A percentile compares a stretch with the other conserved stretches of the same genome.
Evolutionary conservation across 1,284 basidiomycete species (phyloP).

Genomic region (Meripilus lineatus): DNA sequence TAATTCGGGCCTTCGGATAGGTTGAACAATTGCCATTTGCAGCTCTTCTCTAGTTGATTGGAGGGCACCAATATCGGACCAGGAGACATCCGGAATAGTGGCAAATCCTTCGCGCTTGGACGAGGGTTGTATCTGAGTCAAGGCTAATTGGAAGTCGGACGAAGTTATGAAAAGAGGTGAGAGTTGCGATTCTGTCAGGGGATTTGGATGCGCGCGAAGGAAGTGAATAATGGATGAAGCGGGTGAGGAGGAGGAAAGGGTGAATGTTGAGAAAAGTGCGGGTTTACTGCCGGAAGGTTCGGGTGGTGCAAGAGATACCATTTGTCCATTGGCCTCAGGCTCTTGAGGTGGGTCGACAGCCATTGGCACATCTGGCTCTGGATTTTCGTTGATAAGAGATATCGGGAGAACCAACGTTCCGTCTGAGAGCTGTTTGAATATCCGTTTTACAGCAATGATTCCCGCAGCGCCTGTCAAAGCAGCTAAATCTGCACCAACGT

Average conservation of each 20-base stretch:
- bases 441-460: slow-evolving; percentile 93
- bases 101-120: slow-evolving; percentile 98
- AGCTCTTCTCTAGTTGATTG: slow-evolving; percentile 85
- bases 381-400: slow-evolving; percentile 8
- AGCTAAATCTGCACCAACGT: slow-evolving; percentile 93
- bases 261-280: slow-evolving; percentile 39
- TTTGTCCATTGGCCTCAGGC: slow-evolving; percentile 14
- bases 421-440: slow-evolving; percentile 83
- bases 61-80: slow-evolving; percentile 94
- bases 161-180: slow-evolving; percentile 76
- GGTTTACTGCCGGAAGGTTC: slow-evolving; percentile 17
- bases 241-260: slow-evolving; percentile 36
- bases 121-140: slow-evolving; percentile 88
- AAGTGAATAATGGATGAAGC: slow-evolving; percentile 84
- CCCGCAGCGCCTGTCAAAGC: slow-evolving; percentile 92
- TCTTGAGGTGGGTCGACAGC: slow-evolving; percentile 35
- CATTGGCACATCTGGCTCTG: slow-evolving; percentile 42
- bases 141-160: slow-evolving; percentile 74
- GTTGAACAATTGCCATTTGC: slow-evolving; percentile 96
- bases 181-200: slow-evolving; percentile 76
- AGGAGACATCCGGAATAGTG: slow-evolving; percentile 93
- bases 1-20: slow-evolving; percentile 85
- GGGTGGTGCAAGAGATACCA: slow-evolving; percentile 8
- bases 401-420: slow-evolving; percentile 55
- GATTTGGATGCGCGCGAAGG: slow-evolving; percentile 78